Conservation (phyloP, 345 rosid genomes). For the Lepidium sativum region DNA sequence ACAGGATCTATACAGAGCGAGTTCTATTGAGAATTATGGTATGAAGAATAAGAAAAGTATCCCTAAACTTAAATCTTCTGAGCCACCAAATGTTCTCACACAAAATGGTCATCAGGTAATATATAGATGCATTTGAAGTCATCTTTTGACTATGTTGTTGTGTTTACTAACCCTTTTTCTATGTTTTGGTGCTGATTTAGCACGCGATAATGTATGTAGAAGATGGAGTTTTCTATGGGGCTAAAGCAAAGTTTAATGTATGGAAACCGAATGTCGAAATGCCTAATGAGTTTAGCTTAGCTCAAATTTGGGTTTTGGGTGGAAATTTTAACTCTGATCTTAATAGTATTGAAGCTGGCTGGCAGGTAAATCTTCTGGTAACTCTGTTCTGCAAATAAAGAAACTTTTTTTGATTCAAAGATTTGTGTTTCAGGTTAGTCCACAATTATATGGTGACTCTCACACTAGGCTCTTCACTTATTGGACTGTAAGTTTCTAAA, state of each 20-base stretch:
- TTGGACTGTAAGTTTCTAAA: slow-evolving; percentile 58
- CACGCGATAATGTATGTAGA: slow-evolving; percentile 64
- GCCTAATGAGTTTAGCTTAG: slow-evolving; percentile 62
- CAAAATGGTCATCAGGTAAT: slow-evolving; percentile 42
- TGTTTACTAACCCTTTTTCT: not conserved
- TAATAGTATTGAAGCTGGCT: slow-evolving; percentile 75
- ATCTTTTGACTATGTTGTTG: not conserved
- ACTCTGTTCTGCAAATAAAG: not conserved
- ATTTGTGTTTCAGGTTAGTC: slow-evolving; percentile 47
- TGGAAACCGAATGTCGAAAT: slow-evolving; percentile 64
- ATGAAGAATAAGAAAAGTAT: slow-evolving; percentile 41
- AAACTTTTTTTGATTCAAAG: not conserved
- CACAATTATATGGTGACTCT: slow-evolving; percentile 62
- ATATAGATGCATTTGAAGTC: not conserved
- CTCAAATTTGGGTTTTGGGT: slow-evolving; percentile 70
- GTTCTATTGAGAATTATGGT: slow-evolving; percentile 42
- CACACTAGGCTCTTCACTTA: slow-evolving; percentile 64
- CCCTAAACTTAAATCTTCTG: slow-evolving; percentile 44
- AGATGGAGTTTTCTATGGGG: slow-evolving; percentile 59
- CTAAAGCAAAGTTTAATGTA: slow-evolving; percentile 63
- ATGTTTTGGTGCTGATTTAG: slow-evolving; percentile 18
- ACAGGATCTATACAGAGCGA: slow-evolving; percentile 47
- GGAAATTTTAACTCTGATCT: slow-evolving; percentile 65
- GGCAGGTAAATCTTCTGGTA: slow-evolving; percentile 38
- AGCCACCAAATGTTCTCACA: slow-evolving; percentile 58